A percentile compares a stretch with the other conserved stretches of the same genome.
Conservation (phyloP, 2,329 filamentous ascomycete species). For the Fusarium algeriense region DNA sequence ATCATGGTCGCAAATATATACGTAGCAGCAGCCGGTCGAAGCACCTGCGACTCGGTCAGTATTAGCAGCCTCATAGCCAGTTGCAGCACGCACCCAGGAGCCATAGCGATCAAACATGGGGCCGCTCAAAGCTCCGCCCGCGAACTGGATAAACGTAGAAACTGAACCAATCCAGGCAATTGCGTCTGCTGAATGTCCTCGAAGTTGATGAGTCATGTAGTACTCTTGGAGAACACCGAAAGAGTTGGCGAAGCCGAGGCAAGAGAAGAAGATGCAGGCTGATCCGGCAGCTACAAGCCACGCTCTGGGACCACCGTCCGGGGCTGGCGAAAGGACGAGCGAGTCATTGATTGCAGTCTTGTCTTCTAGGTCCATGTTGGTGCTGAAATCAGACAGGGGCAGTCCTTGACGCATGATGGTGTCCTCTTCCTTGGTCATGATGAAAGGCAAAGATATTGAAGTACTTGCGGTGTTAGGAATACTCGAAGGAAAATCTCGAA, state of each 20-base stretch:
- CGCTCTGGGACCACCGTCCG: conserved; percentile 53
- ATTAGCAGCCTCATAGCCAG: rapidly evolving
- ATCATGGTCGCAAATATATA: conserved; percentile 42
- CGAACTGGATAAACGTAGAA: conserved; percentile 53
- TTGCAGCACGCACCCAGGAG: conserved; percentile 13
- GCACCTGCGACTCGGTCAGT: background rate
- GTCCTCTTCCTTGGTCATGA: background rate
- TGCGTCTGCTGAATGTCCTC: conserved; percentile 46
- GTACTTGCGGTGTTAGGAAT: rapidly evolving
- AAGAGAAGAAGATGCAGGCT: conserved; percentile 54
- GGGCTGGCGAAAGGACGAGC: conserved; percentile 4
- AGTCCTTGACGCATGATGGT: background rate
- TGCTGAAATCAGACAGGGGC: rapidly evolving
- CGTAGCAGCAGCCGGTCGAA: conserved; percentile 25
- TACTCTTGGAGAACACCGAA: conserved; percentile 61
- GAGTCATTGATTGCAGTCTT: rapidly evolving
- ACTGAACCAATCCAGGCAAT: conserved; percentile 60
- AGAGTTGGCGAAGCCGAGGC: conserved; percentile 58
- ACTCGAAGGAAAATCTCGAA: too few species aligned
- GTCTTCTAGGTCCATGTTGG: background rate
- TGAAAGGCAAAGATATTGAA: background rate
- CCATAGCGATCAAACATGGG: conserved; percentile 42
- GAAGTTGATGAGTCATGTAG: conserved; percentile 55
- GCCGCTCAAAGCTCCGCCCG: conserved; percentile 40
- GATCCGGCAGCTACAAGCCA: conserved; percentile 57